Percentiles rank a stretch among this genome's conserved stretches.
phyloP scores from a whole-genome alignment of 1,139 yeast species.

The Magnusiomyces ingens region DNA sequence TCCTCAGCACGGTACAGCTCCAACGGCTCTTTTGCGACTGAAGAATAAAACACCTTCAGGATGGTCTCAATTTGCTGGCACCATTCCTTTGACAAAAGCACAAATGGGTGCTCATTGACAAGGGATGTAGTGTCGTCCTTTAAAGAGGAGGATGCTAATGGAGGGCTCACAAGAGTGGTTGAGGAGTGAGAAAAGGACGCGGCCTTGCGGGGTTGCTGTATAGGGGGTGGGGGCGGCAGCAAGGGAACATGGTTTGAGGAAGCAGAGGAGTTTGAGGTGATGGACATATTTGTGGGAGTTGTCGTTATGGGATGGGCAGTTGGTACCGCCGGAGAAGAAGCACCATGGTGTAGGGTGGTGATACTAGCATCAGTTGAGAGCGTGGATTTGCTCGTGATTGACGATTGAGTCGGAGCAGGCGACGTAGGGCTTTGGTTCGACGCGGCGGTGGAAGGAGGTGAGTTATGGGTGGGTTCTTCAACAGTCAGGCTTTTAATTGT shows the following conservation, averaged over 20 bases:
- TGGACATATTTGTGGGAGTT: too few relatives aligned
- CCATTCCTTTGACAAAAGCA: constrained; percentile 26
- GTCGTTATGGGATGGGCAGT: neutral
- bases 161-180: constrained; percentile 4
- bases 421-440: neutral
- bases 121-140: constrained; percentile 21
- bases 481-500: constrained; percentile 19
- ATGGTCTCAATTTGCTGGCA: constrained; percentile 26
- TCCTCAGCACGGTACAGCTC: constrained; percentile 24
- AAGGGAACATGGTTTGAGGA: too few relatives aligned
- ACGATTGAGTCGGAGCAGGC: neutral
- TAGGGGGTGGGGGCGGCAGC: too few relatives aligned
- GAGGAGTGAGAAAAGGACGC: constrained; percentile 14
- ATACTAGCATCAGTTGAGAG: too few relatives aligned
- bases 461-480: constrained; percentile 1
- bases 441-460: neutral
- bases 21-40: constrained; percentile 27
- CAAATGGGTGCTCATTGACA: constrained; percentile 21
- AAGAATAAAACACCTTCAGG: constrained; percentile 24
- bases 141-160: neutral
- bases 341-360: constrained; percentile 1
- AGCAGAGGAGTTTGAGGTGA: too few relatives aligned
- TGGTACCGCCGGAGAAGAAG: neutral
- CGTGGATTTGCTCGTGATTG: neutral
- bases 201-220: too few relatives aligned